These are phyloP conservation scores for Schizonepeta tenuifolia DNA, from an alignment of 257 asterid genomes.

Conservation along the genomic window DNA sequence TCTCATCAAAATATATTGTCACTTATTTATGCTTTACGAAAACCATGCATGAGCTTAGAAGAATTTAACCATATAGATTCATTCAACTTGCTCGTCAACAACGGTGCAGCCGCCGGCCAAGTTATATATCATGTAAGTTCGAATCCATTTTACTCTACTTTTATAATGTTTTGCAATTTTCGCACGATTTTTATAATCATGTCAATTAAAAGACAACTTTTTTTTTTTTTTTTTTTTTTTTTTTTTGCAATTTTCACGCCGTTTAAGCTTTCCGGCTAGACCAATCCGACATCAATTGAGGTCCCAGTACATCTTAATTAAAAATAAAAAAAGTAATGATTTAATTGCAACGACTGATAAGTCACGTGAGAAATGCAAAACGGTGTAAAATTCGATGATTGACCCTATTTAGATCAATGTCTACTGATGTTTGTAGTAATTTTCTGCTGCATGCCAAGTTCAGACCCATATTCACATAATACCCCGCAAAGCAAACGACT, in stretches of 20 bases:
- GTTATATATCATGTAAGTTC: slow-evolving; percentile 83
- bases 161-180: not conserved
- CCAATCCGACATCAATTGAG: too few relatives aligned
- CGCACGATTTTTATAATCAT: not conserved
- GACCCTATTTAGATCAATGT: not conserved
- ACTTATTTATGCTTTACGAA: not conserved
- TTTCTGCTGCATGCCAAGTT: slow-evolving; percentile 39
- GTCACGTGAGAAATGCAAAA: not conserved
- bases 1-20: not conserved
- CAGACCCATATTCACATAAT: slow-evolving; percentile 98
- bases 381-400: not conserved
- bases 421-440: slow-evolving; percentile 34
- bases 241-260: too few relatives aligned
- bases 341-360: too few relatives aligned
- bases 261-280: too few relatives aligned
- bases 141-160: not conserved
- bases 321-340: too few relatives aligned
- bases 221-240: too few relatives aligned
- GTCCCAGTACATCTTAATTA: too few relatives aligned
- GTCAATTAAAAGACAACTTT: not conserved
- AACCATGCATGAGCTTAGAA: not conserved
- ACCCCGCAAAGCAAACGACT: slow-evolving; percentile 86
- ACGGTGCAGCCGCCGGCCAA: slow-evolving; percentile 94
- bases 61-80: slow-evolving; percentile 62
- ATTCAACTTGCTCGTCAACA: slow-evolving; percentile 94